These are phyloP conservation scores for Prunus salicina DNA, from an alignment of 306 rosid genomes.

Conservation along the genomic window DNA sequence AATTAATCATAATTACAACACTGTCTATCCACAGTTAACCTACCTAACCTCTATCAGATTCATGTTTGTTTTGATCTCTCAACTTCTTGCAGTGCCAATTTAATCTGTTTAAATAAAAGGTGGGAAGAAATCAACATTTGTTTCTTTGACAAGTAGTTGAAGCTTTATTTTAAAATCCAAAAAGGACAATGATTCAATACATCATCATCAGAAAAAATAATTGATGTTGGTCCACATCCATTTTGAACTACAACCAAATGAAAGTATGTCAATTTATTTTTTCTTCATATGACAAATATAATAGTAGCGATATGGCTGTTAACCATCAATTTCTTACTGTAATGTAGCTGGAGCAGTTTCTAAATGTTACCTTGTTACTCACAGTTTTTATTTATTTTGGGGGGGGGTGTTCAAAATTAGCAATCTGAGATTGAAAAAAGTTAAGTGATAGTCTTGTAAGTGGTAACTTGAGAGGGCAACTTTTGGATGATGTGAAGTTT, in stretches of 20 bases:
- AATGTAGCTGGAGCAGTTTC: neutral
- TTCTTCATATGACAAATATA: neutral
- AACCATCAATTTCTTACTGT: neutral
- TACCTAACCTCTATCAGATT: neutral
- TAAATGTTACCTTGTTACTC: neutral
- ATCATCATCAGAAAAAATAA: neutral
- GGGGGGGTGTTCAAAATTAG: too few species aligned
- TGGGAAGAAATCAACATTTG: neutral
- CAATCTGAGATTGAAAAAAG: too few species aligned
- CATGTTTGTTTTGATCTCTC: constrained; percentile 3
- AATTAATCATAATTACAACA: neutral
- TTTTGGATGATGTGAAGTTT: neutral
- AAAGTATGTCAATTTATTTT: neutral
- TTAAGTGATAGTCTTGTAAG: neutral
- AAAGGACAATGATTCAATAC: neutral
- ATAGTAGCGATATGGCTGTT: neutral
- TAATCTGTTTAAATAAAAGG: neutral
- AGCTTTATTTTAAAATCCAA: neutral
- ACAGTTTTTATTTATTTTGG: neutral
- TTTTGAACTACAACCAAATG: neutral
- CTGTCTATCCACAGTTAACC: neutral
- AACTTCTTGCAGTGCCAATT: neutral
- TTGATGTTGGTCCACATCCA: too few species aligned
- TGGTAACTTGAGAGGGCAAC: neutral
- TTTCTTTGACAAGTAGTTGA: neutral